Evolutionary conservation across 352 stramenopile species (phyloP).

Genomic region (Pythium insidiosum): DNA sequence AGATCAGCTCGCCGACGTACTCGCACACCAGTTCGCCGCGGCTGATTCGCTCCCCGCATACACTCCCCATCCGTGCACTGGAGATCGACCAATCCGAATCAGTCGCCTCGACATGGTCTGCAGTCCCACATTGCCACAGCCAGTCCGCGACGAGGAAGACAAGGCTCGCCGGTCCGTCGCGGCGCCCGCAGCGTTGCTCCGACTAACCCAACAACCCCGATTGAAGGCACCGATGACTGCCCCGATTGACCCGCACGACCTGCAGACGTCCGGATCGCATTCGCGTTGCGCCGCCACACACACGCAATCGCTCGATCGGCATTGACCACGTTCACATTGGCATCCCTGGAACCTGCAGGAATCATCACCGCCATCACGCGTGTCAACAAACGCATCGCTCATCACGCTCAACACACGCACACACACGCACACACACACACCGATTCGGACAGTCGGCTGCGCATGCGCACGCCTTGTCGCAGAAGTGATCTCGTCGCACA

Average conservation of each 20-base stretch:
- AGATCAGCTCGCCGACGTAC: slow-evolving; percentile 8
- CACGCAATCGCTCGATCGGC: slow-evolving; percentile 17
- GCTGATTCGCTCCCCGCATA: slow-evolving; percentile 6
- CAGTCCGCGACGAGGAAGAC: not conserved
- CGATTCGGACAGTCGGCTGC: slow-evolving; percentile 33
- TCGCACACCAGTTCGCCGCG: slow-evolving; percentile 7
- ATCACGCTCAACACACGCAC: slow-evolving; percentile 1
- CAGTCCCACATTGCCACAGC: not conserved
- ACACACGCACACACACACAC: slow-evolving; percentile 8
- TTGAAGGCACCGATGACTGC: not conserved
- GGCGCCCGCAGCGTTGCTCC: not conserved
- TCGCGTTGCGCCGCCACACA: slow-evolving; percentile 29
- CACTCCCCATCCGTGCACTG: slow-evolving; percentile 4
- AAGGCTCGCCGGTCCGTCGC: not conserved
- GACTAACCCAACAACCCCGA: not conserved
- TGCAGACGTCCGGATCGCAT: slow-evolving; percentile 32
- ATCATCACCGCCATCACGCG: too few relatives aligned
- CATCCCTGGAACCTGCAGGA: slow-evolving; percentile 28
- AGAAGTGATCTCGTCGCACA: slow-evolving; percentile 30
- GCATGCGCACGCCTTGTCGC: slow-evolving; percentile 34
- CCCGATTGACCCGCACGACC: slow-evolving; percentile 15
- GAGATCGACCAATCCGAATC: slow-evolving; percentile 4
- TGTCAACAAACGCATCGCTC: not conserved
- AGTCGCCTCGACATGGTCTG: not conserved
- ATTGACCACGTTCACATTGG: slow-evolving; percentile 15